Evolutionary conservation across 176 grass and related monocot genomes (phyloP).

Genomic region (Eleusine coracana): DNA sequence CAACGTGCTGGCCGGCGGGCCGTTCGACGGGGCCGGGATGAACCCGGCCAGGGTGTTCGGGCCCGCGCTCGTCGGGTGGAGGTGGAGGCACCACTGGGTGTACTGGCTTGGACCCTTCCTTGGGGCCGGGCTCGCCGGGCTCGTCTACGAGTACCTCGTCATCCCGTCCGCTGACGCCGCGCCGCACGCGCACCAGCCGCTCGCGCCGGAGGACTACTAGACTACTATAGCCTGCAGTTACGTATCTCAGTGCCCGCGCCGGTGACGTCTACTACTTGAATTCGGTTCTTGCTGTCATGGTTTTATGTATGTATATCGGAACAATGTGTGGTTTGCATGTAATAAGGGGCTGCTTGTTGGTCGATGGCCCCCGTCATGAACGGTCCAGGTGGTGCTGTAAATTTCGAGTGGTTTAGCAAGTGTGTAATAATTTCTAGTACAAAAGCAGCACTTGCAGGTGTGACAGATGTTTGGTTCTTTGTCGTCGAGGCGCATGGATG

Average conservation of each 20-base stretch:
- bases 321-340: neutral
- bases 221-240: neutral
- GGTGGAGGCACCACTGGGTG: conserved; percentile 90
- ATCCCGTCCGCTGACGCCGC: conserved; percentile 49
- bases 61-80: conserved; percentile 75
- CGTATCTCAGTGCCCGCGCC: neutral
- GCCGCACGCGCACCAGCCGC: conserved; percentile 71
- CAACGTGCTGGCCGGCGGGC: conserved; percentile 78
- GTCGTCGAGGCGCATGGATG: too few species aligned
- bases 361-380: conserved; percentile 3
- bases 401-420: neutral
- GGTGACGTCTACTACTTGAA: neutral
- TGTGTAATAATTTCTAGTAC: neutral
- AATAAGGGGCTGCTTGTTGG: conserved; percentile 23
- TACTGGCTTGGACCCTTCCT: conserved; percentile 91
- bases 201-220: conserved; percentile 93
- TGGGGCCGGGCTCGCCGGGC: conserved; percentile 66
- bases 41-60: conserved; percentile 89
- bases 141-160: conserved; percentile 80
- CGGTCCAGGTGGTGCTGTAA: conserved; percentile 1
- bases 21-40: conserved; percentile 93
- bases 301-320: neutral
- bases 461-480: too few species aligned
- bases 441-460: too few species aligned
- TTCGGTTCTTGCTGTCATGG: neutral